Evolutionary conservation across 2,329 filamentous ascomycete species (phyloP), one percentile per base, ranked within the genome.

Genomic region (Capronia americana): DNA sequence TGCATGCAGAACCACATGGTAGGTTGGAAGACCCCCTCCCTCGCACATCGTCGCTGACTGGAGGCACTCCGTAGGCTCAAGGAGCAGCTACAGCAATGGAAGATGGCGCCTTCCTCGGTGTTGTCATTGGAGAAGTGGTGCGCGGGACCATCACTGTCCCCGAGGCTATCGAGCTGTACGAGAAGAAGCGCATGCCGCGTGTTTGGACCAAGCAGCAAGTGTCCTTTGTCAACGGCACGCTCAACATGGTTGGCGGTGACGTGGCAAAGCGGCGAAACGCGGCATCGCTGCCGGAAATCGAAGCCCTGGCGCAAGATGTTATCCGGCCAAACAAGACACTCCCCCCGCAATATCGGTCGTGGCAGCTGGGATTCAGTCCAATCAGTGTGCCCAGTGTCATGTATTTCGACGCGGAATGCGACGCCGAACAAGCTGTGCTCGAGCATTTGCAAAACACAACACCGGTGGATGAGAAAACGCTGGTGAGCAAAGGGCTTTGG

Each of bases 61-160:
- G 28, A 30, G 23, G 57, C n/a, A n/a, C 6, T 60, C 54, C 4
- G n/a, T 41, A 56, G 63, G 79, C 79, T 3, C 80, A 82, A 70
- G 79, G 80, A 7, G 79, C 79, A 17, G 79, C 79, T n/a, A 81
- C 78, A 7, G 75, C 76, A 1, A 81, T 81, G 77, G 79, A 82
- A 71, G 79, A 82, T 71, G 80, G 78, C 10, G 76, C 76, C 2
- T 80, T 80, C 64, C 74, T 82, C 0, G 80, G 75, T 4, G 69
- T 74, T 12, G 78, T 78, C 61, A 71, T 82, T 26, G 72, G 70
- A 4, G 72, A 75, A 44, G 79, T 80, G 4, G 71, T 79, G 1
- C 61, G 74, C 24, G 77, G 77, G 20, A 71, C 70, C 12, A 65
- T 82, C 4, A 72, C 63, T 20, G 65, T 81, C 4, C 38, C 69